Conservation (phyloP, 2,329 filamentous ascomycete species). For the Ceratocystis diversiconidia region DNA sequence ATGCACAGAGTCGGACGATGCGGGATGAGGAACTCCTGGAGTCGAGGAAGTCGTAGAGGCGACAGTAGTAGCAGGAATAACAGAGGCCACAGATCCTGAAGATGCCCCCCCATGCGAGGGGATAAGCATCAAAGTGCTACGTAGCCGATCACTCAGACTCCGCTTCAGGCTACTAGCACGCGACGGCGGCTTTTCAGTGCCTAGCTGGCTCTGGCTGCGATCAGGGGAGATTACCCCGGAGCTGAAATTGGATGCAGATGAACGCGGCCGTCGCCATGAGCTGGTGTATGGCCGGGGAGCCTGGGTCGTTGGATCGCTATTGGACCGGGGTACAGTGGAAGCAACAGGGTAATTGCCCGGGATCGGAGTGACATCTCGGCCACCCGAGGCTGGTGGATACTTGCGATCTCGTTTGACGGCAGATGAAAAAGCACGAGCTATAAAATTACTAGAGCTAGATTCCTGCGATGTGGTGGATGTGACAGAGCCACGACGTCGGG, state of each 20-base stretch:
- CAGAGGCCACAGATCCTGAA: conserved; percentile 9
- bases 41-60: neutral
- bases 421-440: conserved; percentile 13
- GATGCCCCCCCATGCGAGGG: conserved; percentile 34
- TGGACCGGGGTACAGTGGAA: conserved; percentile 3
- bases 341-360: conserved; percentile 9
- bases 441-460: conserved; percentile 5
- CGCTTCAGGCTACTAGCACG: conserved; percentile 34
- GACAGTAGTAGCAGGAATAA: conserved; percentile 22
- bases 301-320: conserved; percentile 11
- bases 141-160: conserved; percentile 39
- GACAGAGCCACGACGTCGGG: conserved; percentile 32
- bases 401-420: conserved; percentile 14
- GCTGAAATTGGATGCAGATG: conserved; percentile 27
- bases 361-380: conserved; percentile 15
- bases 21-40: neutral
- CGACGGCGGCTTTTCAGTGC: conserved; percentile 11
- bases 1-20: conserved; percentile 28
- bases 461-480: conserved; percentile 13
- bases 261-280: conserved; percentile 11
- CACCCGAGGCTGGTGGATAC: conserved; percentile 15
- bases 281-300: conserved; percentile 8
- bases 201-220: conserved; percentile 3
- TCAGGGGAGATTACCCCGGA: conserved; percentile 5
- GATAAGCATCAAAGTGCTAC: conserved; percentile 46